Evolutionary conservation across 177 flowering plant species (phyloP).

Genomic region (Vitis hybrid): DNA sequence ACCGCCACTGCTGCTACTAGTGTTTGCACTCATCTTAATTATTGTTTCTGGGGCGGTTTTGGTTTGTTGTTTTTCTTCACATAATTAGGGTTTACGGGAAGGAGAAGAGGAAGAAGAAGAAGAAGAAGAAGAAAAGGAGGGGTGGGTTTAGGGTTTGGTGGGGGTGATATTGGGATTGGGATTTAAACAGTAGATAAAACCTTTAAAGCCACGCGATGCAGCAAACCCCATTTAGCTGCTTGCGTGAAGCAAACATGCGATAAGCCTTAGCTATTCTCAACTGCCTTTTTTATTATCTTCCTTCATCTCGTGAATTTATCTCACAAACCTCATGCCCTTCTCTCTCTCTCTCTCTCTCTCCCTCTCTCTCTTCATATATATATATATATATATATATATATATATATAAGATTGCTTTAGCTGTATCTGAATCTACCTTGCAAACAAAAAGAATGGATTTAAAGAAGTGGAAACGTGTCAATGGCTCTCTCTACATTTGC

Average conservation of each 20-base stretch:
- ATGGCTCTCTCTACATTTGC: constrained; percentile 23
- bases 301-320: constrained; percentile 30
- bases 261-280: constrained; percentile 37
- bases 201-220: constrained; percentile 94
- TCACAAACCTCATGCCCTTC: constrained; percentile 20
- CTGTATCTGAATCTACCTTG: constrained; percentile 8
- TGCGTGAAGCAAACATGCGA: constrained; percentile 99
- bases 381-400: not conserved
- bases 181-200: constrained; percentile 27
- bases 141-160: constrained; percentile 1
- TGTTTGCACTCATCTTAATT: constrained; percentile 30
- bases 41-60: not conserved
- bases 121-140: not conserved
- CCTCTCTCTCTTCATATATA: not conserved
- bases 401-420: constrained; percentile 2
- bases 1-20: constrained; percentile 24
- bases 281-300: constrained; percentile 16
- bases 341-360: constrained; percentile 18
- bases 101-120: not conserved
- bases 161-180: constrained; percentile 1
- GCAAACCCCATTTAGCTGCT: constrained; percentile 60
- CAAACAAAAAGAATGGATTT: constrained; percentile 8
- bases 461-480: constrained; percentile 44
- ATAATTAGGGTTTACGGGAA: constrained; percentile 23
- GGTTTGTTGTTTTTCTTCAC: not conserved